phyloP scores from a whole-genome alignment of 768 basidiomycete species.

The Mycena galericulata region DNA sequence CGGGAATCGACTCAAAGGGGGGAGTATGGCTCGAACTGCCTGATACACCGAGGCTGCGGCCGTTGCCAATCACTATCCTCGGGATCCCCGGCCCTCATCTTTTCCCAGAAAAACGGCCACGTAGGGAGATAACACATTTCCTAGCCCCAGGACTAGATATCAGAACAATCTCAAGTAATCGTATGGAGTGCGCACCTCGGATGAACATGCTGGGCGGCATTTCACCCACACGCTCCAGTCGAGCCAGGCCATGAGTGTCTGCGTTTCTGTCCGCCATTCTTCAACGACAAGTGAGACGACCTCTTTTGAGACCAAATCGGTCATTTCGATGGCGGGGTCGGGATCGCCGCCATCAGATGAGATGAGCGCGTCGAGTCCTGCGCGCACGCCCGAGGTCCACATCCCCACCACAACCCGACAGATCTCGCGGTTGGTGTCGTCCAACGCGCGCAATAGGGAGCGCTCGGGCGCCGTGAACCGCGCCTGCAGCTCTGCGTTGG shows the following conservation, averaged over 20 bases:
- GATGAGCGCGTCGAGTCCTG: slow-evolving; percentile 18
- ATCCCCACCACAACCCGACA: slow-evolving; percentile 25
- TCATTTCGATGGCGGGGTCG: too few species aligned
- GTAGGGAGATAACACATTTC: slow-evolving; percentile 28
- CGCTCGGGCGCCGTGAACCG: slow-evolving; percentile 44
- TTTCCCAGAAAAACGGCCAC: slow-evolving; percentile 16
- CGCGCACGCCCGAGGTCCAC: slow-evolving; percentile 24
- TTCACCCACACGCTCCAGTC: slow-evolving; percentile 20
- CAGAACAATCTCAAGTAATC: neutral
- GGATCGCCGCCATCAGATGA: neutral
- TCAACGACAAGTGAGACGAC: neutral
- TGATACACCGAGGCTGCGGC: slow-evolving; percentile 15
- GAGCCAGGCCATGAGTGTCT: neutral
- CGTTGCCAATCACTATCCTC: neutral
- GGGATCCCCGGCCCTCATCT: neutral
- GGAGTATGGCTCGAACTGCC: slow-evolving; percentile 12
- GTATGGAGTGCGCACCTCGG: too few species aligned
- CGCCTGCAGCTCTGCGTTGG: neutral
- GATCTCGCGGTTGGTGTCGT: slow-evolving; percentile 30
- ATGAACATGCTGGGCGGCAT: neutral
- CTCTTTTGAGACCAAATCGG: neutral
- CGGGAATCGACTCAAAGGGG: neutral
- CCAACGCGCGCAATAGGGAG: slow-evolving; percentile 38
- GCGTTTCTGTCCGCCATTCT: neutral
- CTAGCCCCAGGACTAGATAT: neutral